phyloP scores from a whole-genome alignment of 495 filamentous ascomycete species.

The Hypoxylon crocopeplum region DNA sequence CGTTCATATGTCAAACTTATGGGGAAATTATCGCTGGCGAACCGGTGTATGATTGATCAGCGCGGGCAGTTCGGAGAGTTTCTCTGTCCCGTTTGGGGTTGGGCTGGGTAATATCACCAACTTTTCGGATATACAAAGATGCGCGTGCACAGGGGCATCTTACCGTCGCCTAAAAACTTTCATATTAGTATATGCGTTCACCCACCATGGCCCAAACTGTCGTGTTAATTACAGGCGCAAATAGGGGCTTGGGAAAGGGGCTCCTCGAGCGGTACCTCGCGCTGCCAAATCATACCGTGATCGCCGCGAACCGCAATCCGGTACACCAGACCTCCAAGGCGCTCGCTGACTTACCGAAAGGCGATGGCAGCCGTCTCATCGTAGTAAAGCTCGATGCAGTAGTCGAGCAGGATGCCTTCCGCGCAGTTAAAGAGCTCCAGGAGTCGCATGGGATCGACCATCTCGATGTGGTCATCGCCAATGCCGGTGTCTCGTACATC shows the following conservation, averaged over 20 bases:
- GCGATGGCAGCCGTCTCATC: slow-evolving; percentile 21
- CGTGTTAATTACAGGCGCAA: slow-evolving; percentile 44
- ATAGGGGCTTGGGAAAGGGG: slow-evolving; percentile 42
- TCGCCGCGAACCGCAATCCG: slow-evolving; percentile 46
- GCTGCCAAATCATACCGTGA: slow-evolving; percentile 41
- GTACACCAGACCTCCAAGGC: slow-evolving; percentile 19
- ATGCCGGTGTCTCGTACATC: slow-evolving; percentile 27
- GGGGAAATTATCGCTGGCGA: too few relatives aligned
- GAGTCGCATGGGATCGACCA: slow-evolving; percentile 21
- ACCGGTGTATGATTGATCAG: slow-evolving; percentile 8
- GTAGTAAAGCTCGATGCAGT: slow-evolving; percentile 30
- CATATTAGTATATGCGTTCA: neutral
- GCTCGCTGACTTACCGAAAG: slow-evolving; percentile 27
- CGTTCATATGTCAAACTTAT: too few relatives aligned
- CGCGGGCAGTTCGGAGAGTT: neutral
- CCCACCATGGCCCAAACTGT: slow-evolving; percentile 29
- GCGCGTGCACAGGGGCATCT: neutral
- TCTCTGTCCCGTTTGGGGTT: neutral
- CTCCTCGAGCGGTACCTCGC: slow-evolving; percentile 38
- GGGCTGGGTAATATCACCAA: slow-evolving; percentile 4
- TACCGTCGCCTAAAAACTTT: neutral
- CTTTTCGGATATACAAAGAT: neutral
- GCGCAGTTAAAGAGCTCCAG: slow-evolving; percentile 19
- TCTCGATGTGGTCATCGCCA: slow-evolving; percentile 38
- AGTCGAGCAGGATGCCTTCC: slow-evolving; percentile 19